Evolutionary conservation across 371 early-diverging fungal genomes (phyloP), one percentile per base, ranked within the genome.

Genomic region (Apophysomyces ossiformis): DNA sequence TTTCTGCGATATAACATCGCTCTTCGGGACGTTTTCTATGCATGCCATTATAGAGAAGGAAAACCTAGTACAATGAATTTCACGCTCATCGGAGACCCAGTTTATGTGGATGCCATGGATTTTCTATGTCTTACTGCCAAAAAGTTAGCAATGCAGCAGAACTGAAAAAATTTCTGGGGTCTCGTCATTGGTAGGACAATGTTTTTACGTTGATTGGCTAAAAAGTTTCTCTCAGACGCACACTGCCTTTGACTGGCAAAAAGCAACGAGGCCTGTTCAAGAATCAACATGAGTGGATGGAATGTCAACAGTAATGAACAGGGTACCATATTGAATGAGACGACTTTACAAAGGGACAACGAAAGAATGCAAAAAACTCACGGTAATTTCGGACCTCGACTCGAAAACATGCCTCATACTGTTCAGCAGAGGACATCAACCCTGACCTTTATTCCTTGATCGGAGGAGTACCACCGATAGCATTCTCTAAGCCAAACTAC

Each of bases 381-480:
- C 21, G 21, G 18, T 50, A 18, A 50, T 50, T 50, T 50, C 9
- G 7, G n/a, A 9, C 21, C 54, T 16, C 0, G 8, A 4, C 9
- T 50, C 54, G 9, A 8, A 50, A 21, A 9, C 54, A 50, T 21
- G 54, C 16, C 35, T 50, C 54, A 32, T 50, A 26, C 9, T 7
- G 3, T 50, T n/a, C 32, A 18, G 37, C 69, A 90, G 89, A 87
- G 32, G 81, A 87, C 37, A 79, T 91, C 44, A 85, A 80, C 65
- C 79, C 87, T 43, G 89, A 91, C 60, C 69, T 90, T 9, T 86
- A 84, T 46, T 79, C 85, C 5, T 75, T 93, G 39, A 89, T 90
- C 63, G 92, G 92, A 43, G 89, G 89, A 26, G 86, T 85, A 47
- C 89, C 92, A 16, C 85, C 92, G 0, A 76, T 90, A 16, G 82